Conservation (phyloP, 192 early-diverging fungal species). For the Spinellus fusiger region DNA sequence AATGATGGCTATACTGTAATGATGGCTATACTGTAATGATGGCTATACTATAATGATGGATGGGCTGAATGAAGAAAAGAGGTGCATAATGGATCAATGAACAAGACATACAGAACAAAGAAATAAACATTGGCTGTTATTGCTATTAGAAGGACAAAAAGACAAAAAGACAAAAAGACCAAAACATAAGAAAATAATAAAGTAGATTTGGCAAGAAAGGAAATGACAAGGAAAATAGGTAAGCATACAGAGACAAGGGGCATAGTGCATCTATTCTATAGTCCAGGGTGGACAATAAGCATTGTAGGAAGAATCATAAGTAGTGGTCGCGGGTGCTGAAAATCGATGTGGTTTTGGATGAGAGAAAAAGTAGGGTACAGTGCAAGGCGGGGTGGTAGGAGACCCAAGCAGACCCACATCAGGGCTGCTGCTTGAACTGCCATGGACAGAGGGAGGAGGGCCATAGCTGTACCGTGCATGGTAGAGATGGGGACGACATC, state of each 20-base stretch:
- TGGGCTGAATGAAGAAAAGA: too few species aligned
- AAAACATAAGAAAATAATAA: too few species aligned
- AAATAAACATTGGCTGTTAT: not conserved
- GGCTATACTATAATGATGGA: too few species aligned
- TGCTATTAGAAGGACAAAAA: not conserved
- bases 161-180: not conserved
- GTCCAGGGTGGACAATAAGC: not conserved
- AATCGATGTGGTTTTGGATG: not conserved
- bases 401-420: not conserved
- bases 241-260: too few species aligned
- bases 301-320: not conserved
- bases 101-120: too few species aligned
- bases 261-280: too few species aligned
- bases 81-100: too few species aligned
- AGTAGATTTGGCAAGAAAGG: too few species aligned
- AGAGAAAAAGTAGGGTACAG: not conserved
- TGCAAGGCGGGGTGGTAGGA: constrained; percentile 4
- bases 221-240: too few species aligned
- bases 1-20: too few species aligned
- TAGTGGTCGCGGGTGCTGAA: not conserved
- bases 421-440: not conserved
- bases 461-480: not conserved
- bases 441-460: not conserved
- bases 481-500: not conserved
- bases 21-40: too few species aligned